A percentile compares a stretch with the other conserved stretches of the same genome.
Conservation (phyloP, 805 yeast genomes). For the Komagataella pastoris region DNA sequence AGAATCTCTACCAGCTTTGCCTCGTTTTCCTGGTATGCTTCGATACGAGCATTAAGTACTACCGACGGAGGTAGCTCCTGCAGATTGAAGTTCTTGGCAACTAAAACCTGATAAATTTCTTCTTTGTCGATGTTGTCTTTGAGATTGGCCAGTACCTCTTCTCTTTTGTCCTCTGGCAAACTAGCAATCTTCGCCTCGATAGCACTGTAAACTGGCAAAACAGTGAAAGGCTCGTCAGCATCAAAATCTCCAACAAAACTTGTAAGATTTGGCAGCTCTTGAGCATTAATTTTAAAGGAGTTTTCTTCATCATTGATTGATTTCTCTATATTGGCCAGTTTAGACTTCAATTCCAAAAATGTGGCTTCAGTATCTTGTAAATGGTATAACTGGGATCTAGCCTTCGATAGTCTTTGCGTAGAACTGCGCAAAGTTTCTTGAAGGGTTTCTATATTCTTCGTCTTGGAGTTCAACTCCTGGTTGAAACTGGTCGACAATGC, state of each 20-base stretch:
- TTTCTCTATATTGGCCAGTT: slow-evolving; percentile 42
- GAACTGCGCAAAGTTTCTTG: slow-evolving; percentile 47
- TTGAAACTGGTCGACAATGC: slow-evolving; percentile 47
- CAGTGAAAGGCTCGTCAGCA: slow-evolving; percentile 86
- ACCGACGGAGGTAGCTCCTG: slow-evolving; percentile 29
- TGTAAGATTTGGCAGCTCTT: slow-evolving; percentile 18
- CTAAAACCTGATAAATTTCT: slow-evolving; percentile 13
- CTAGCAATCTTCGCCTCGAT: slow-evolving; percentile 27
- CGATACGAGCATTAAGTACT: slow-evolving; percentile 62
- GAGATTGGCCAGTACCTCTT: slow-evolving; percentile 1
- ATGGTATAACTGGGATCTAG: slow-evolving; percentile 35
- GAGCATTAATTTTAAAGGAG: slow-evolving; percentile 29
- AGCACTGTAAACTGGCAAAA: slow-evolving; percentile 43
- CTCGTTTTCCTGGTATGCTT: slow-evolving; percentile 69
- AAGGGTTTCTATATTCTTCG: slow-evolving; percentile 33
- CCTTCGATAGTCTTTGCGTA: slow-evolving; percentile 33
- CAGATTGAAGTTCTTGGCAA: slow-evolving; percentile 13
- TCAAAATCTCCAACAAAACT: slow-evolving; percentile 47
- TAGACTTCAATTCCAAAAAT: slow-evolving; percentile 37
- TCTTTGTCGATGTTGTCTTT: slow-evolving; percentile 9
- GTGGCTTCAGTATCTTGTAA: slow-evolving; percentile 30
- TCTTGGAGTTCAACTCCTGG: slow-evolving; percentile 39
- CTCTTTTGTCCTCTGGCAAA: slow-evolving; percentile 1
- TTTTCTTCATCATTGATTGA: slow-evolving; percentile 53
- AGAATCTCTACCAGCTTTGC: slow-evolving; percentile 38